A percentile compares a stretch with the other conserved stretches of the same genome.
These are phyloP conservation scores for Coemansia sp. DNA, from an alignment of 192 early-diverging fungal genomes.

Conservation along the genomic window DNA sequence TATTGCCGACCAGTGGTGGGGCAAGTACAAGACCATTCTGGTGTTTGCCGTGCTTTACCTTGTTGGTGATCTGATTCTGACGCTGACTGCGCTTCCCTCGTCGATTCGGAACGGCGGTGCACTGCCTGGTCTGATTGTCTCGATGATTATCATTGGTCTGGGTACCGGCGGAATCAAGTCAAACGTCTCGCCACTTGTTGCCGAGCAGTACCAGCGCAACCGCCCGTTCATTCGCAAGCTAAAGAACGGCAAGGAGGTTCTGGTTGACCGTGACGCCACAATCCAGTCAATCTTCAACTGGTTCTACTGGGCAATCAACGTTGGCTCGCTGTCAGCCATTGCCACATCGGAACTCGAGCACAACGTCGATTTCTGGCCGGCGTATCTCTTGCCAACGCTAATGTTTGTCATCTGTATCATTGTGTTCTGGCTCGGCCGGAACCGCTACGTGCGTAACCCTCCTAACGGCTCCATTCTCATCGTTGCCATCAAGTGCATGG, in stretches of 20 bases:
- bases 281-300: slow-evolving; percentile 76
- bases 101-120: slow-evolving; percentile 57
- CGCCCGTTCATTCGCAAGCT: slow-evolving; percentile 57
- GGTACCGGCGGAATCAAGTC: slow-evolving; percentile 78
- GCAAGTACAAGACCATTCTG: slow-evolving; percentile 73
- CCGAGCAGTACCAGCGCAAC: slow-evolving; percentile 62
- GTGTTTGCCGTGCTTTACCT: slow-evolving; percentile 64
- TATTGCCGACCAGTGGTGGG: slow-evolving; percentile 67
- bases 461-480: slow-evolving; percentile 57
- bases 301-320: slow-evolving; percentile 76
- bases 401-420: slow-evolving; percentile 55
- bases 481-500: slow-evolving; percentile 43
- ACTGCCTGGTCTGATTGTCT: slow-evolving; percentile 63
- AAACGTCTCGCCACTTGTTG: slow-evolving; percentile 72
- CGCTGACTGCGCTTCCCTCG: slow-evolving; percentile 57
- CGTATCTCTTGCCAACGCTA: slow-evolving; percentile 58
- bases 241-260: slow-evolving; percentile 57
- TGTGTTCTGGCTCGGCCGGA: slow-evolving; percentile 55
- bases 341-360: slow-evolving; percentile 57
- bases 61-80: slow-evolving; percentile 62
- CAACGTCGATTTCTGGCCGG: slow-evolving; percentile 56
- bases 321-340: slow-evolving; percentile 59
- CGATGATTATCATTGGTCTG: slow-evolving; percentile 68
- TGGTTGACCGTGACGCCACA: slow-evolving; percentile 67
- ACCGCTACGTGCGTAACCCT: slow-evolving; percentile 52